phyloP scores from a whole-genome alignment of 495 filamentous ascomycete species.

The Lophium mytilinum region DNA sequence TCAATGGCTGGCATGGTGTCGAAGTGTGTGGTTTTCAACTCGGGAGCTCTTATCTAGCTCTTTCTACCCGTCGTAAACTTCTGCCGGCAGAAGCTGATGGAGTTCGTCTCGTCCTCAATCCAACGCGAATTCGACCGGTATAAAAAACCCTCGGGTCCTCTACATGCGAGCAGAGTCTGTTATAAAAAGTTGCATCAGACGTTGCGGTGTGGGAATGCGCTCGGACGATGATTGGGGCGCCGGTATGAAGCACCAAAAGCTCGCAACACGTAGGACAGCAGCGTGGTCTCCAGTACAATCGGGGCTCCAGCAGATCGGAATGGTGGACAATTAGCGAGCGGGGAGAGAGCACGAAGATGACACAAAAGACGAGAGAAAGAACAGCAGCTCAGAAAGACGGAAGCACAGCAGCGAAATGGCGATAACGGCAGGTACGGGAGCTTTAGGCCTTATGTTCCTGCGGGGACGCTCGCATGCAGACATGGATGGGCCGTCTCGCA shows the following conservation, averaged over 20 bases:
- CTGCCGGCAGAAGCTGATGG: constrained; percentile 24
- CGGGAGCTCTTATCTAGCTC: background rate
- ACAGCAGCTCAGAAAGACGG: background rate
- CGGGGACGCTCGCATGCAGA: background rate
- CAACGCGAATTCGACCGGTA: background rate
- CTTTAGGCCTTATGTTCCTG: constrained; percentile 21
- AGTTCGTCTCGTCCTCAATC: background rate
- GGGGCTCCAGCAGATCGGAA: too few relatives aligned
- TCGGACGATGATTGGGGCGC: constrained; percentile 11
- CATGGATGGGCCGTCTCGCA: background rate
- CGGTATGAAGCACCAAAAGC: background rate
- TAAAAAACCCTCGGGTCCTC: constrained; percentile 1
- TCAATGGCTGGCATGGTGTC: constrained; percentile 29
- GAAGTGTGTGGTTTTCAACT: background rate
- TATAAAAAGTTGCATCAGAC: constrained; percentile 1
- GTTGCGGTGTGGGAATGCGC: constrained; percentile 18
- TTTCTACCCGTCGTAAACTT: constrained; percentile 10
- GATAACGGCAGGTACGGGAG: constrained; percentile 5
- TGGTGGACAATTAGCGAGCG: constrained; percentile 3
- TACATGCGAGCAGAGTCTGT: constrained; percentile 17
- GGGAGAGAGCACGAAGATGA: constrained; percentile 2
- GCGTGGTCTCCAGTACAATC: too few relatives aligned
- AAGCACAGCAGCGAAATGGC: background rate
- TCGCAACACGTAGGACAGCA: too few relatives aligned
- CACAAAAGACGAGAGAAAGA: constrained; percentile 1